Conservation (phyloP, 1,139 yeast genomes). For the Candida sp. region DNA sequence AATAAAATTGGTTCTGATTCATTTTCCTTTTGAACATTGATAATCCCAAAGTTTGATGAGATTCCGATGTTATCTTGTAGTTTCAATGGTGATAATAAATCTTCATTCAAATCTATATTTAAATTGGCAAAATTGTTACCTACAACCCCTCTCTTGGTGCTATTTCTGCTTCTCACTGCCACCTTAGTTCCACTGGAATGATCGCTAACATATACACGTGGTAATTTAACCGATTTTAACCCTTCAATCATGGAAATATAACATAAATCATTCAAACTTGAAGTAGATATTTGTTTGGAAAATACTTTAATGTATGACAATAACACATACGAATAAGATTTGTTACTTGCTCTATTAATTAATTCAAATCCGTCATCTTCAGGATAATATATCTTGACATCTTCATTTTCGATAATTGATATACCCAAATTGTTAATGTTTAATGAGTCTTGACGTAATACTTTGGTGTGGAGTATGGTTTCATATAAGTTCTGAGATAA, state of each 20-base stretch:
- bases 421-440: conserved; percentile 48
- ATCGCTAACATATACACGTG: conserved; percentile 64
- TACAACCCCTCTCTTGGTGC: conserved; percentile 36
- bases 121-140: conserved; percentile 37
- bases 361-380: conserved; percentile 22
- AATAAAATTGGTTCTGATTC: conserved; percentile 37
- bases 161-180: conserved; percentile 46
- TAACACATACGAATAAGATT: conserved; percentile 58
- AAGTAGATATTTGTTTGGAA: conserved; percentile 44
- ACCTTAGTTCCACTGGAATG: conserved; percentile 47
- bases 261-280: conserved; percentile 77
- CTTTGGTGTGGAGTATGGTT: conserved; percentile 49
- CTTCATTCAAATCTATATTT: conserved; percentile 22
- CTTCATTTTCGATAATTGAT: conserved; percentile 39
- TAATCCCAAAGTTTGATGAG: conserved; percentile 67
- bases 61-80: conserved; percentile 33
- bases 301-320: conserved; percentile 76
- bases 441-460: conserved; percentile 46
- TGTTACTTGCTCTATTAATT: conserved; percentile 12
- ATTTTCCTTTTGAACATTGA: conserved; percentile 35
- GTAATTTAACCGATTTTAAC: conserved; percentile 56
- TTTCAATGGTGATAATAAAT: conserved; percentile 22
- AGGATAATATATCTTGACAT: conserved; percentile 36
- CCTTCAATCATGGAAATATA: conserved; percentile 71
- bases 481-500: conserved; percentile 69